A percentile compares a stretch with the other conserved stretches of the same genome.
Conservation (phyloP, 78 protist species). For the Acrasis kona region DNA sequence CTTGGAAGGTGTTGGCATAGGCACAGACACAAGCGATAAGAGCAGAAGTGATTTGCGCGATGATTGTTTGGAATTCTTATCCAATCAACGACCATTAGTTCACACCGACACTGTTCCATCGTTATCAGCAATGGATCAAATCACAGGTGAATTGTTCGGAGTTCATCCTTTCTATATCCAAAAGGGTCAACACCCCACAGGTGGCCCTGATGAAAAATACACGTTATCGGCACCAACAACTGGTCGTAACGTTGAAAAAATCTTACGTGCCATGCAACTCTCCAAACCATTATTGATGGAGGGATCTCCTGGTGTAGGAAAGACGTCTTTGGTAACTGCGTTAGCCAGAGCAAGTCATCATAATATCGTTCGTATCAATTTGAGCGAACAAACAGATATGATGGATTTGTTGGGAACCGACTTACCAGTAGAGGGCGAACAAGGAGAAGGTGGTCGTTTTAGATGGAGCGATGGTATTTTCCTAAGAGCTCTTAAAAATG, state of each 20-base stretch:
- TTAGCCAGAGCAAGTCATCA: slow-evolving; percentile 71
- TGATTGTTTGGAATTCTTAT: not conserved
- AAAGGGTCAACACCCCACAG: not conserved
- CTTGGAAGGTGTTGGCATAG: slow-evolving; percentile 69
- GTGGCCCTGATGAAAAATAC: not conserved
- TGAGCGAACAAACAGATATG: slow-evolving; percentile 99
- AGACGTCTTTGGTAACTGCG: slow-evolving; percentile 89
- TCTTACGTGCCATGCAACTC: slow-evolving; percentile 83
- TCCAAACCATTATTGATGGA: slow-evolving; percentile 72
- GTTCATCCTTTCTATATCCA: slow-evolving; percentile 53
- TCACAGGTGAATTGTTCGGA: slow-evolving; percentile 39
- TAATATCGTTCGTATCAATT: slow-evolving; percentile 88
- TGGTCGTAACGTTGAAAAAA: slow-evolving; percentile 54
- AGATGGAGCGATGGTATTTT: slow-evolving; percentile 93
- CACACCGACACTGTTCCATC: not conserved
- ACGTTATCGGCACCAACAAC: slow-evolving; percentile 86
- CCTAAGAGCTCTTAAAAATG: slow-evolving; percentile 61
- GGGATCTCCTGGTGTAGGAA: slow-evolving; percentile 98
- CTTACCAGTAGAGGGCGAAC: slow-evolving; percentile 87
- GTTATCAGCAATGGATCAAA: not conserved
- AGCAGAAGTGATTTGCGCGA: not conserved
- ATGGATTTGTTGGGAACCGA: slow-evolving; percentile 96
- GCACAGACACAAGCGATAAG: slow-evolving; percentile 15
- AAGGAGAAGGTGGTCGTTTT: slow-evolving; percentile 66
- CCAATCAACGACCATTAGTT: not conserved